Evolutionary conservation across 257 asterid species (phyloP).

Genomic region (Solanum dulcamara): DNA sequence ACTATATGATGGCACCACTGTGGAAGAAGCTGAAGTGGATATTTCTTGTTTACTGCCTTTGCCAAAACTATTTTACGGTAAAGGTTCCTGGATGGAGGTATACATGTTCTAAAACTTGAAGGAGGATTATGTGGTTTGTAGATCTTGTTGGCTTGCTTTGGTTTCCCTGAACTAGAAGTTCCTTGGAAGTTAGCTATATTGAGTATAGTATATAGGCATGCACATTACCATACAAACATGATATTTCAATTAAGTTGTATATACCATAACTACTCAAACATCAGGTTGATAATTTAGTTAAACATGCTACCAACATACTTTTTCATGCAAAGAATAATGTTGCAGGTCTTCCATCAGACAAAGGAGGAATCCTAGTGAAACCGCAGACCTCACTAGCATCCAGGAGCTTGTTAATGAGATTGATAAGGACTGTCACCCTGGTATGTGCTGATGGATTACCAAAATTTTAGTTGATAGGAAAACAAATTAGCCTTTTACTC

Average conservation of each 20-base stretch:
- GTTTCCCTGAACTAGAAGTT: not conserved
- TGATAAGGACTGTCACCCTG: constrained; percentile 63
- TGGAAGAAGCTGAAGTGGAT: not conserved
- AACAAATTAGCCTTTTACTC: not conserved
- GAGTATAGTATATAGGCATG: not conserved
- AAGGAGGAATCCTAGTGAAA: constrained; percentile 82
- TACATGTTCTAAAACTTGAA: not conserved
- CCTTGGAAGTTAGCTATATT: not conserved
- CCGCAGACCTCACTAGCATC: constrained; percentile 88
- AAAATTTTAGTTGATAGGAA: not conserved
- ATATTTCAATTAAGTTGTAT: not conserved
- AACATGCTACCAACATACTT: not conserved
- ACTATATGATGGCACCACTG: not conserved
- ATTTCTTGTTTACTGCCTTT: not conserved
- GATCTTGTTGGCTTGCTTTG: not conserved
- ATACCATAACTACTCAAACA: not conserved
- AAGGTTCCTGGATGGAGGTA: not conserved
- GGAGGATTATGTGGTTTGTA: not conserved
- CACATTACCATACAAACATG: not conserved
- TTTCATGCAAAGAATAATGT: not conserved
- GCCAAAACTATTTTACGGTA: not conserved
- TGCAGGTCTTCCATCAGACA: constrained; percentile 73
- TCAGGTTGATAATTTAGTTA: not conserved
- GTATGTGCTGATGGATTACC: constrained; percentile 17
- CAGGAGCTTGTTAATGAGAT: constrained; percentile 70